Percentiles rank a stretch among this genome's conserved stretches.
Conservation (phyloP, 768 basidiomycete species). For the Collybia sp. region DNA sequence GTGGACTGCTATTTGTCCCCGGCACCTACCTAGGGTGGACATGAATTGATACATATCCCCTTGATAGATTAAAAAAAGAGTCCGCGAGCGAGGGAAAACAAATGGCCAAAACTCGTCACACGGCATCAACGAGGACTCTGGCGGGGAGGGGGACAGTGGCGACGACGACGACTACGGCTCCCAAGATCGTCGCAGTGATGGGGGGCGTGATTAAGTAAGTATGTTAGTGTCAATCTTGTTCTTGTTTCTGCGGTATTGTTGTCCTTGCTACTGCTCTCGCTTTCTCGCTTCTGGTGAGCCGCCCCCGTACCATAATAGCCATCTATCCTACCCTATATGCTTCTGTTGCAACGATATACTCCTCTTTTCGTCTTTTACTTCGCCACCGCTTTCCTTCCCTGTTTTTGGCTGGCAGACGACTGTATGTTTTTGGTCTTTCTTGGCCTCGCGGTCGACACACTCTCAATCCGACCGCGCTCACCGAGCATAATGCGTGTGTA, state of each 20-base stretch:
- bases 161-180: slow-evolving; percentile 22
- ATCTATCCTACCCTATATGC: too few species aligned
- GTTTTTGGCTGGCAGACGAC: too few species aligned
- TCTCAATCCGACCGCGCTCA: too few species aligned
- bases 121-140: background rate
- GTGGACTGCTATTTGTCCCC: slow-evolving; percentile 5
- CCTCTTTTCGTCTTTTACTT: too few species aligned
- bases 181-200: slow-evolving; percentile 17
- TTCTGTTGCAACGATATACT: too few species aligned
- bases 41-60: slow-evolving; percentile 10
- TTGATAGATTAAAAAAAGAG: slow-evolving; percentile 12
- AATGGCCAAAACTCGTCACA: slow-evolving; percentile 1
- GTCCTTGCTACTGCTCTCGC: background rate
- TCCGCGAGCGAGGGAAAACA: slow-evolving; percentile 3
- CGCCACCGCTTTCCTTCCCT: too few species aligned
- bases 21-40: slow-evolving; percentile 32
- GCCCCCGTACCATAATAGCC: background rate
- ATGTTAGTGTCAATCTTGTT: background rate
- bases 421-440: too few species aligned
- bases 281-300: background rate
- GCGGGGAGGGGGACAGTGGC: slow-evolving; percentile 17
- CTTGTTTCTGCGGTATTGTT: background rate
- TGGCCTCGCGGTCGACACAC: too few species aligned
- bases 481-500: too few species aligned
- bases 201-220: slow-evolving; percentile 2